Conservation (phyloP, 176 grass and related monocot species). For the Miscanthus lutarioriparius region DNA sequence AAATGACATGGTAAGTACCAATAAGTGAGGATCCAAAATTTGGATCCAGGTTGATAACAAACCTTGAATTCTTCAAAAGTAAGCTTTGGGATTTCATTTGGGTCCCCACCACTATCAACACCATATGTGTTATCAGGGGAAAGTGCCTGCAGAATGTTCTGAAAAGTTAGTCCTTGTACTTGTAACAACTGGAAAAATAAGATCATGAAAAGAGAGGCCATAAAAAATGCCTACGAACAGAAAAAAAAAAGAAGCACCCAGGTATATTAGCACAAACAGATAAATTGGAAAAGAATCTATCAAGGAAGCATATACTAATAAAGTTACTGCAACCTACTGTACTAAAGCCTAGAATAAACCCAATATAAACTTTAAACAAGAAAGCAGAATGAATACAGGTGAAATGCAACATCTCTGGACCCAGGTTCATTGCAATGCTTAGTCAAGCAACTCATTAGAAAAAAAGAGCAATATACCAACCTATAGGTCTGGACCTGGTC, state of each 20-base stretch:
- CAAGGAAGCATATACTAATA: conserved; percentile 15
- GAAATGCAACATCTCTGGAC: conserved; percentile 6
- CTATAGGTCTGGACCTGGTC: conserved; percentile 11
- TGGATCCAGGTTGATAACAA: conserved; percentile 38
- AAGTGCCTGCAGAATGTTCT: conserved; percentile 69
- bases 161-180: conserved; percentile 5
- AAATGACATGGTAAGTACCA: conserved; percentile 2
- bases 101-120: conserved; percentile 95
- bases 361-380: conserved; percentile 28
- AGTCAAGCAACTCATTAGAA: not conserved
- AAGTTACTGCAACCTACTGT: conserved; percentile 19
- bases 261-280: conserved; percentile 7
- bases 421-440: conserved; percentile 29
- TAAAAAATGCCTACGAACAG: not conserved
- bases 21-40: conserved; percentile 21
- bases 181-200: conserved; percentile 9
- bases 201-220: conserved; percentile 20
- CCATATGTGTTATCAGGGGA: conserved; percentile 96
- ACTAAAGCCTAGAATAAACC: conserved; percentile 18
- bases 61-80: conserved; percentile 99
- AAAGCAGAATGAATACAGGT: conserved; percentile 9
- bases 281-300: conserved; percentile 7
- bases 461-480: not conserved
- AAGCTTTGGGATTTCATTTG: conserved; percentile 95
- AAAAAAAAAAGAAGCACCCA: not conserved